Evolutionary conservation across 2,329 filamentous ascomycete genomes (phyloP), one percentile per base, ranked within the genome.

Genomic region (Cordyceps javanica): DNA sequence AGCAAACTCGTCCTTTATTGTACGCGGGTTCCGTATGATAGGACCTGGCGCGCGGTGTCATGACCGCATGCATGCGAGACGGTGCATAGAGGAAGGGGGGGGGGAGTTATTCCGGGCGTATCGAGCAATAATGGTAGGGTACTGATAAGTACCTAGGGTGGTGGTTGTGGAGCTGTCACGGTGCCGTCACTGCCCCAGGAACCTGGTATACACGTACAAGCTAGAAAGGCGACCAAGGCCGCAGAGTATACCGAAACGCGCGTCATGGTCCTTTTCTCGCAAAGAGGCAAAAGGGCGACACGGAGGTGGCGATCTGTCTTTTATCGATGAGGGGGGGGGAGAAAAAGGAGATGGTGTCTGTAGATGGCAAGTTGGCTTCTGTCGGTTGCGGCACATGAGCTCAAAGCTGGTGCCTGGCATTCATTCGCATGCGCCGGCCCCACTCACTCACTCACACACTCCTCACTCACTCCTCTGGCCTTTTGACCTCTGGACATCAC

Each of bases 201-300:
- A 4, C 4, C n/a, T 32, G 26, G 13, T n/a, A 32, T 16, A 28
- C 55, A 75, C 75, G 62, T 69, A 78, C 77, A 73, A 52, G 70
- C 74, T 54, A 70, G 65, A 66, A 77, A 72, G 58, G 71, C 76
- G 66, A 73, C 69, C 60, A 78, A 64, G 60, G 72, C 75, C 49
- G 70, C 65, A 58, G 67, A 68, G 62, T 79, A 79, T 38, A 78
- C 73, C 32, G 68, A 70, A 42, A 70, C 68, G 51, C 76, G 72
- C 38, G 76, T 78, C 76, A 79, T 78, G 58, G 57, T 64, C 53
- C 2, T 2, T 38, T 30, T 44, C 11, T 6, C 21, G n/a, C n/a
- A n/a, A n/a, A n/a, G 19, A 42, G 55, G 2, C 38, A 28, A 11
- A 9, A 9, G 14, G 1, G 14, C 16, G 3, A 21, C 14, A 5